Base-by-base conservation (phyloP, 352 stramenopile species). In the Chrysophaeum taylorii region DNA sequence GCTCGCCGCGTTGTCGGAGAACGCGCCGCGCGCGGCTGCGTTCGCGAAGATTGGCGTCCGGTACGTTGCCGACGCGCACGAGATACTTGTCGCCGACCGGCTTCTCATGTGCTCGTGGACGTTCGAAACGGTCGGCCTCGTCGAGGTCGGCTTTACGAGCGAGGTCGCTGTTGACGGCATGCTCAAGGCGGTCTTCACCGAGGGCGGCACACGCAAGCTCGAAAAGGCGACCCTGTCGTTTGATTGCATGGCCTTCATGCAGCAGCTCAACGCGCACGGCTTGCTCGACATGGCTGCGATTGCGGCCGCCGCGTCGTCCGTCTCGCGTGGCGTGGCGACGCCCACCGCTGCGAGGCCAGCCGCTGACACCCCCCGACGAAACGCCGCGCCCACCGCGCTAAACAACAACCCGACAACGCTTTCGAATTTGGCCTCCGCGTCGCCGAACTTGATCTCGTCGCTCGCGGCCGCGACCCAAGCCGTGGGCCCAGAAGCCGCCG, bases 201-300 rank as follows among this genome's bases (percentile, higher is more conserved):
- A 2, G 16, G 31, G 1, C 5, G 57, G 35, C n/a, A 2, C 1
- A 1, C 9, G 18, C 16, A 42, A 45, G 18, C n/a, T 66, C 4
- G 1, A 45, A 2, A 16, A 45, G 14, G 36, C 45, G 12, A 36
- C 41, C 9, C 57, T 66, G 16, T 21, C 14, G 18, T 66, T 66
- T n/a, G 57, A 66, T n/a, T 66, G 33, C 57, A 66, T 66, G 57
- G 57, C 57, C 57, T 42, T 48, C 33, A 66, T 66, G 57, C 57
- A 66, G 57, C 57, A 66, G 35, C 36, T 66, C 33, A 66, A 66
- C 57, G 33, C 31, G 12, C 35, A 37, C 33, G 57, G 57, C 33
- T 25, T 66, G 5, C 35, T 66, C 1, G 57, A 66, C 57, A 27
- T 66, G 12, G 57, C 31, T 25, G 57, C 57, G 23, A 66, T 66